Evolutionary conservation across 129 eudicot genomes (phyloP).

Genomic region (Flaveria bidentis): DNA sequence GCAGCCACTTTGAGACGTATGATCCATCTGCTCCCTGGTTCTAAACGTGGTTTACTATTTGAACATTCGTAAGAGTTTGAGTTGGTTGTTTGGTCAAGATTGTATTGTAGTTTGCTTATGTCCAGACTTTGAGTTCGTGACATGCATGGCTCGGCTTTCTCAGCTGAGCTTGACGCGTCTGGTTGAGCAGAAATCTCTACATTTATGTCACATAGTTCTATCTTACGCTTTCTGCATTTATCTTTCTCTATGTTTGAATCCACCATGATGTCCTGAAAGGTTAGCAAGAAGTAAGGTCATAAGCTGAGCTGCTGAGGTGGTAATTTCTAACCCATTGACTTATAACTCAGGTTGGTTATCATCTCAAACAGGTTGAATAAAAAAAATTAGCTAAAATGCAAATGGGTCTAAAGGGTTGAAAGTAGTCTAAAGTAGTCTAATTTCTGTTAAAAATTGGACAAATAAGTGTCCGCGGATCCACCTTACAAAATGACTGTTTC

Average conservation of each 20-base stretch:
- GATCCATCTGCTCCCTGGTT: slow-evolving; percentile 61
- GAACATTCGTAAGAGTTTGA: slow-evolving; percentile 29
- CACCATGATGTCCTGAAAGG: slow-evolving; percentile 38
- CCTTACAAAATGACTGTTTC: not conserved
- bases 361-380: not conserved
- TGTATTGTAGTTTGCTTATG: slow-evolving; percentile 41
- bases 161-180: slow-evolving; percentile 47
- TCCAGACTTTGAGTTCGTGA: slow-evolving; percentile 86
- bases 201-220: slow-evolving; percentile 55
- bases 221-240: slow-evolving; percentile 25
- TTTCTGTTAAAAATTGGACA: not conserved
- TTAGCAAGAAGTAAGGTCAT: slow-evolving; percentile 5
- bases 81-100: slow-evolving; percentile 36
- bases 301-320: not conserved
- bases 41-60: slow-evolving; percentile 27
- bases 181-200: slow-evolving; percentile 48
- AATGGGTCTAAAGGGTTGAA: not conserved
- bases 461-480: not conserved
- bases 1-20: slow-evolving; percentile 76
- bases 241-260: slow-evolving; percentile 32
- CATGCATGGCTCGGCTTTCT: slow-evolving; percentile 48
- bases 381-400: not conserved
- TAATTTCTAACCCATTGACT: not conserved
- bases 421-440: not conserved
- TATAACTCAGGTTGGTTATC: not conserved